Conservation (phyloP, 805 yeast species). For the Cyberlindnera sargentensis region DNA sequence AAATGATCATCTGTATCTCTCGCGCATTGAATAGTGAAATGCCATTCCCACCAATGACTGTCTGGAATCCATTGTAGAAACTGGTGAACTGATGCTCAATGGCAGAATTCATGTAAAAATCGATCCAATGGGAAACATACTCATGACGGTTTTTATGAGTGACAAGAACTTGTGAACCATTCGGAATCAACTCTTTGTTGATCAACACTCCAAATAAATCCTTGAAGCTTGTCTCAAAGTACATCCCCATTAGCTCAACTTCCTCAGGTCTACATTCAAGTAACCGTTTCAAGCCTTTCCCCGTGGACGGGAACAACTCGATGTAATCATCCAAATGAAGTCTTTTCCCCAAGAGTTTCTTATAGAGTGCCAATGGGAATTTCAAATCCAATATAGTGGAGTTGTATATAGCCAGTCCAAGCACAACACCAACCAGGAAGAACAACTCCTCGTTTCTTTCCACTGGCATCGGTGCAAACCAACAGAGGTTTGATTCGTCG, state of each 20-base stretch:
- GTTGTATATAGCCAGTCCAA: conserved; percentile 88
- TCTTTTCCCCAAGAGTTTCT: conserved; percentile 53
- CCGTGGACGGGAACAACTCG: conserved; percentile 65
- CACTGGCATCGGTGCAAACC: conserved; percentile 58
- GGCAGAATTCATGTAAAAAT: conserved; percentile 51
- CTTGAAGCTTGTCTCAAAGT: conserved; percentile 54
- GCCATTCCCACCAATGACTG: conserved; percentile 76
- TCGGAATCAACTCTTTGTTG: conserved; percentile 44
- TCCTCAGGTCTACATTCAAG: conserved; percentile 35
- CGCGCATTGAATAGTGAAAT: conserved; percentile 72
- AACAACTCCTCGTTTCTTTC: conserved; percentile 46
- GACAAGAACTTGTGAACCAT: conserved; percentile 53
- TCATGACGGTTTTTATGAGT: conserved; percentile 47
- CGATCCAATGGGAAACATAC: conserved; percentile 58
- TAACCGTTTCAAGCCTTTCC: conserved; percentile 40
- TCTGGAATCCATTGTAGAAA: conserved; percentile 64
- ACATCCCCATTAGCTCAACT: conserved; percentile 45
- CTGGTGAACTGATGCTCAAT: conserved; percentile 46
- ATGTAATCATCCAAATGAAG: conserved; percentile 56
- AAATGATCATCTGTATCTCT: conserved; percentile 70
- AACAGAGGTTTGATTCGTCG: conserved; percentile 62
- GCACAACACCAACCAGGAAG: conserved; percentile 73
- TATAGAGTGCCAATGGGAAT: conserved; percentile 73
- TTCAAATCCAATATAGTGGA: conserved; percentile 77
- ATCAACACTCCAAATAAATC: conserved; percentile 39